Evolutionary conservation across 2,329 filamentous ascomycete species (phyloP).

Genomic region (Cladobotryum protrusum): DNA sequence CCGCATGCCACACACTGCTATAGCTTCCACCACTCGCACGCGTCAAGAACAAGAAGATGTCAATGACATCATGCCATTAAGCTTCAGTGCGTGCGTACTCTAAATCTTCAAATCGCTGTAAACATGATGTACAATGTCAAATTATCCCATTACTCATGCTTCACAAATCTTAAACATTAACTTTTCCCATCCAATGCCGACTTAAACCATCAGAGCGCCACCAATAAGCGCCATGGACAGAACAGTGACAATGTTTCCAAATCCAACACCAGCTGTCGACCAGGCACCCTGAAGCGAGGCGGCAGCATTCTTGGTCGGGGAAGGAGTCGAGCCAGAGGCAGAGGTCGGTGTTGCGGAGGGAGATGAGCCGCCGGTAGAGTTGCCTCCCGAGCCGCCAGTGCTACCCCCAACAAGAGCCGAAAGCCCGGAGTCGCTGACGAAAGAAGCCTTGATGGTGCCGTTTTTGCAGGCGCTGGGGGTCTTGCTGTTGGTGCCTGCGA

Average conservation of each 20-base stretch:
- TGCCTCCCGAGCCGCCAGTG: constrained; percentile 9
- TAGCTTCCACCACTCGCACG: too few species aligned
- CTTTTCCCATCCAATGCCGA: not conserved
- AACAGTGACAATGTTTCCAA: constrained; percentile 18
- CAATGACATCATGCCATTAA: too few species aligned
- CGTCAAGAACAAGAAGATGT: too few species aligned
- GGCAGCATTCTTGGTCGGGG: constrained; percentile 19
- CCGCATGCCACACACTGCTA: too few species aligned
- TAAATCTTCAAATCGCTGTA: too few species aligned
- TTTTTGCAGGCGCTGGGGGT: constrained; percentile 31
- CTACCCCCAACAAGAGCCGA: constrained; percentile 24
- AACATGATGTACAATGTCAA: too few species aligned
- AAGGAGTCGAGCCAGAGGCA: constrained; percentile 16
- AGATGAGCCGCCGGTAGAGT: constrained; percentile 7
- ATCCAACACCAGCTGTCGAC: constrained; percentile 16
- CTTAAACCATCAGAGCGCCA: constrained; percentile 24
- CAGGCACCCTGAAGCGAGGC: constrained; percentile 18
- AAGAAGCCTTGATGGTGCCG: constrained; percentile 26
- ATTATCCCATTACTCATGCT: too few species aligned
- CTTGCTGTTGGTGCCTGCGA: constrained; percentile 31
- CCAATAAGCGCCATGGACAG: constrained; percentile 25
- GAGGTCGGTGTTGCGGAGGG: constrained; percentile 16
- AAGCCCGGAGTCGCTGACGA: constrained; percentile 28
- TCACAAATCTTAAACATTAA: too few species aligned
- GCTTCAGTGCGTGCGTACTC: too few species aligned